Conservation (phyloP, 2,329 filamentous ascomycete genomes). For the Juglanconis oblonga region DNA sequence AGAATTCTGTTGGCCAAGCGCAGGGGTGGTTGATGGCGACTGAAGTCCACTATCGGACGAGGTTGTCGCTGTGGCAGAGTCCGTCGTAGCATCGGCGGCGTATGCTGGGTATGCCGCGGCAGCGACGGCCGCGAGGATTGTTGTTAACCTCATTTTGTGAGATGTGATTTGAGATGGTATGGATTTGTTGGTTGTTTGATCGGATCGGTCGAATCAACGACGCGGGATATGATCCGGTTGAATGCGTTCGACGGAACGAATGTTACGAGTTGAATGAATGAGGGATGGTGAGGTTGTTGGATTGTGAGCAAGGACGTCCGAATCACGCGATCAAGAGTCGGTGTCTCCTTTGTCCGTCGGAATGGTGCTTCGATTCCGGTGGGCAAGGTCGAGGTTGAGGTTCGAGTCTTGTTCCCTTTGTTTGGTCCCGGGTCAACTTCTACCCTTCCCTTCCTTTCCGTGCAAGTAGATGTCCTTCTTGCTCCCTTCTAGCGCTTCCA, state of each 20-base stretch:
- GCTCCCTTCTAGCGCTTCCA: constrained; percentile 11
- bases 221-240: background rate
- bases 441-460: background rate
- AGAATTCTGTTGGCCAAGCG: constrained; percentile 35
- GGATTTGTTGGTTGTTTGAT: background rate
- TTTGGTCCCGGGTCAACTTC: background rate
- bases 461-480: background rate
- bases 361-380: background rate
- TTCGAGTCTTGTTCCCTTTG: constrained; percentile 5
- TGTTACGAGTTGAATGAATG: background rate
- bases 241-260: background rate
- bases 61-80: constrained; percentile 1
- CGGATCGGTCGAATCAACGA: constrained; percentile 2
- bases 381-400: background rate
- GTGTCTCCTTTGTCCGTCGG: background rate
- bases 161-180: background rate
- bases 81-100: constrained; percentile 13
- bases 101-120: constrained; percentile 7
- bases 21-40: constrained; percentile 35
- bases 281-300: background rate
- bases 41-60: constrained; percentile 28
- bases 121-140: constrained; percentile 7
- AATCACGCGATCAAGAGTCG: background rate
- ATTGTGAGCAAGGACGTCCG: background rate
- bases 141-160: constrained; percentile 17